Evolutionary conservation across 306 rosid genomes (phyloP).

Genomic region (Oemleria cerasiformis): DNA sequence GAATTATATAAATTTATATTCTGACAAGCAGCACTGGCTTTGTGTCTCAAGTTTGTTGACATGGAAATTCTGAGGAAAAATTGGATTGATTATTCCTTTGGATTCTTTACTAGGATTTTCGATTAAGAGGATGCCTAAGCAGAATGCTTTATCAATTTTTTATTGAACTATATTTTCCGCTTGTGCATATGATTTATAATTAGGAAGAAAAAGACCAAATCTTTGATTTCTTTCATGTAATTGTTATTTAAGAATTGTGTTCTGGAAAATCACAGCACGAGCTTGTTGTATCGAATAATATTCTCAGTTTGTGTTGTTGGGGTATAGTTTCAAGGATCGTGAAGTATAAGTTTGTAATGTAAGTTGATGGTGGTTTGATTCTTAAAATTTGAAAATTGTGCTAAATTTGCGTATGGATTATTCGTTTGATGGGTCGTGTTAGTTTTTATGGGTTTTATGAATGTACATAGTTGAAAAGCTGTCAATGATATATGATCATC

Average conservation of each 20-base stretch:
- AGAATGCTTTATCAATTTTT: background rate
- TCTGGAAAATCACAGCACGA: slow-evolving; percentile 4
- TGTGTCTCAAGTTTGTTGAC: background rate
- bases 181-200: slow-evolving; percentile 10
- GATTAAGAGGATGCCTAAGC: background rate
- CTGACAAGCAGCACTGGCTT: slow-evolving; percentile 15
- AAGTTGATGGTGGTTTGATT: background rate
- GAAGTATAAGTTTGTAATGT: background rate
- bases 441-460: background rate
- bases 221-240: slow-evolving; percentile 12
- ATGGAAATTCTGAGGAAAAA: slow-evolving; percentile 4
- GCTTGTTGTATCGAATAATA: slow-evolving; percentile 12
- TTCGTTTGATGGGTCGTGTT: background rate
- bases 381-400: background rate
- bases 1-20: background rate
- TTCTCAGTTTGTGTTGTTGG: background rate
- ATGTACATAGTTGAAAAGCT: background rate
- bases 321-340: background rate
- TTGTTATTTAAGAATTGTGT: background rate
- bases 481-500: background rate
- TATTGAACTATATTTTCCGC: slow-evolving; percentile 17
- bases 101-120: slow-evolving; percentile 20
- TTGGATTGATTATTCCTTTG: slow-evolving; percentile 18
- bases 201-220: slow-evolving; percentile 2
- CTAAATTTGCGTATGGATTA: background rate